Evolutionary conservation across 495 filamentous ascomycete genomes (phyloP), one percentile per base, ranked within the genome.

Genomic region (Tuber umbilicatum): DNA sequence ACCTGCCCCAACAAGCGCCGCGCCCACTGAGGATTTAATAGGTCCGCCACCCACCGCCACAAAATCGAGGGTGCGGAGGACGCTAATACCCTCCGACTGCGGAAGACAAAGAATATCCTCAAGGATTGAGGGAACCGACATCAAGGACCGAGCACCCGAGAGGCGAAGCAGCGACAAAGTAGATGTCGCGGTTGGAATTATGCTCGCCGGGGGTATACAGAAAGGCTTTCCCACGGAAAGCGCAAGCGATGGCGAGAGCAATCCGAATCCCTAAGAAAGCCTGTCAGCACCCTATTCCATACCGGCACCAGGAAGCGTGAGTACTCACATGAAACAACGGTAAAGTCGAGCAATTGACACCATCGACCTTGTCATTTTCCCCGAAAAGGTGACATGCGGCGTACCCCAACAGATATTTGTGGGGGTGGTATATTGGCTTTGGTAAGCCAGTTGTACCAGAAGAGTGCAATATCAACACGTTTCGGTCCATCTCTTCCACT

Each of bases 371-470:
- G 41, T 84, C 79, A 0, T 81, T 76, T 2, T 47, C 45, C 1
- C 75, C 42, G 39, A 87, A 85, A 7, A 78, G 69, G 68, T 86
- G 83, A 68, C 81, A 84, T 42, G 72, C 78, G 12, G 83, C 83
- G 74, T 81, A 85, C 21, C 82, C 79, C 7, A 87, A 78, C 1
- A 87, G 47, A 55, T 87, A 84, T 39, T 84, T 82, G 74, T 86
- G 86, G 2, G 85, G 70, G 38, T 82, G 79, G 69, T 75, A 82
- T 23, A 87, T 86, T 7, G 86, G 83, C 74, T 86, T 87, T 23
- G 86, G 85, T 21, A 87, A 76, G n/a, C 86, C 86, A 1, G 86
- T 87, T 16, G 85, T 86, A 1, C 86, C 86, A 7, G 85, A 86
- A 9, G 84, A 85, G 72, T 87, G 86, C 45, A 87, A 79, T 37